Conservation (phyloP, 2,329 filamentous ascomycete species). For the Ophidiomyces ophidiicola region DNA sequence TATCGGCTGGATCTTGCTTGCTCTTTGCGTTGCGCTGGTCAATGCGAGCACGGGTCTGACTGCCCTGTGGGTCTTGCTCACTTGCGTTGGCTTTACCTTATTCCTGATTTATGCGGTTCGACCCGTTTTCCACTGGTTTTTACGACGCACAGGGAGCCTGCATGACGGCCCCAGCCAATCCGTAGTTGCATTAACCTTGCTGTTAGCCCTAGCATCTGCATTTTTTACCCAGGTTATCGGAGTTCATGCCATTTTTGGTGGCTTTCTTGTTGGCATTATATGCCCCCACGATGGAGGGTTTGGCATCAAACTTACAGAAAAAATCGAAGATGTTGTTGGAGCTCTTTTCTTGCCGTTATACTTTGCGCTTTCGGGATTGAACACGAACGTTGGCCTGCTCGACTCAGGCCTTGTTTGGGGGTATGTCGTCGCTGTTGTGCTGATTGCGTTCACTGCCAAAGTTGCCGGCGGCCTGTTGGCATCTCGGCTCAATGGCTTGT, state of each 20-base stretch:
- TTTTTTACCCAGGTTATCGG: constrained; percentile 89
- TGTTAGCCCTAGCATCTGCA: constrained; percentile 64
- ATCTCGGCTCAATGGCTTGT: constrained; percentile 59
- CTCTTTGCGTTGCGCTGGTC: constrained; percentile 82
- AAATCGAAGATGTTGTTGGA: constrained; percentile 81
- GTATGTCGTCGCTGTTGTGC: constrained; percentile 73
- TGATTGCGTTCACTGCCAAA: constrained; percentile 73
- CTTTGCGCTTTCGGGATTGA: constrained; percentile 82
- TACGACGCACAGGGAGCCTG: constrained; percentile 62
- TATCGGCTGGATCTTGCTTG: constrained; percentile 79
- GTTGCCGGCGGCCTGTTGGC: constrained; percentile 71
- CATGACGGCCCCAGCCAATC: constrained; percentile 80
- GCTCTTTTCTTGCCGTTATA: constrained; percentile 80
- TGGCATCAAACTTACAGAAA: constrained; percentile 77
- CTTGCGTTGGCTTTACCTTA: constrained; percentile 60
- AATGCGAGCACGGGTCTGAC: constrained; percentile 74
- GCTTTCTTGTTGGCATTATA: constrained; percentile 78
- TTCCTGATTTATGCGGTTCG: constrained; percentile 62
- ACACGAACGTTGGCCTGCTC: constrained; percentile 74
- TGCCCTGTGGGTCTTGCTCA: constrained; percentile 72
- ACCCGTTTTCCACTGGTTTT: constrained; percentile 60
- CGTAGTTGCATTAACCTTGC: constrained; percentile 68
- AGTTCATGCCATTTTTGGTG: constrained; percentile 87
- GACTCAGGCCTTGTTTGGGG: constrained; percentile 74
- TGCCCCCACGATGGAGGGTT: constrained; percentile 53